Conservation (phyloP, 495 filamentous ascomycete genomes). For the Hyphodiscus hymeniophilus region DNA sequence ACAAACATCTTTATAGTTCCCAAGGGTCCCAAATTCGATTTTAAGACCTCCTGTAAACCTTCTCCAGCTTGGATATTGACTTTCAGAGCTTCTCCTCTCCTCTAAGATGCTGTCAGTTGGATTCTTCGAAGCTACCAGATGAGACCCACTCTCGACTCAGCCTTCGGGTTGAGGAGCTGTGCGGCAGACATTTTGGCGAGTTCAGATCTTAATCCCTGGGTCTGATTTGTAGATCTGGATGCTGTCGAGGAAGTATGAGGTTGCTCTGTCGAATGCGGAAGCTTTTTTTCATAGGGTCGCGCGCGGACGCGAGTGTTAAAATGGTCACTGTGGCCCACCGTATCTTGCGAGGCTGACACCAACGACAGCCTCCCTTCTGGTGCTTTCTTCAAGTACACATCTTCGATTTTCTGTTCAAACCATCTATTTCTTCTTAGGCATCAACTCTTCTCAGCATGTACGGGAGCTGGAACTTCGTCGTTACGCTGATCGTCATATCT, state of each 20-base stretch:
- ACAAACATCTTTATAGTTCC: slow-evolving; percentile 94
- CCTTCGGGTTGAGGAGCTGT: slow-evolving; percentile 95
- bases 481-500: slow-evolving; percentile 4
- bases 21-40: slow-evolving; percentile 88
- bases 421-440: not conserved
- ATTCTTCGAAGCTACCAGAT: slow-evolving; percentile 17
- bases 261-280: not conserved
- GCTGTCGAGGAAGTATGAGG: not conserved
- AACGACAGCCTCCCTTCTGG: not conserved
- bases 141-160: slow-evolving; percentile 77
- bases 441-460: slow-evolving; percentile 12
- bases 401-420: not conserved
- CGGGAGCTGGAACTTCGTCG: slow-evolving; percentile 18
- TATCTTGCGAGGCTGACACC: not conserved
- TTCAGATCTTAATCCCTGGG: not conserved
- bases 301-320: too few relatives aligned
- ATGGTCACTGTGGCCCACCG: not conserved
- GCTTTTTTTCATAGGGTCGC: slow-evolving; percentile 5
- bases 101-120: slow-evolving; percentile 39
- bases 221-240: not conserved
- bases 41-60: slow-evolving; percentile 90
- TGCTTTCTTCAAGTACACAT: too few relatives aligned
- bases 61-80: slow-evolving; percentile 97
- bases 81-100: slow-evolving; percentile 88
- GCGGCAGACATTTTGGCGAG: slow-evolving; percentile 67